Evolutionary conservation across 2,329 filamentous ascomycete genomes (phyloP), one percentile per base, ranked within the genome.

Genomic region (Myriosclerotinia scirpicola): DNA sequence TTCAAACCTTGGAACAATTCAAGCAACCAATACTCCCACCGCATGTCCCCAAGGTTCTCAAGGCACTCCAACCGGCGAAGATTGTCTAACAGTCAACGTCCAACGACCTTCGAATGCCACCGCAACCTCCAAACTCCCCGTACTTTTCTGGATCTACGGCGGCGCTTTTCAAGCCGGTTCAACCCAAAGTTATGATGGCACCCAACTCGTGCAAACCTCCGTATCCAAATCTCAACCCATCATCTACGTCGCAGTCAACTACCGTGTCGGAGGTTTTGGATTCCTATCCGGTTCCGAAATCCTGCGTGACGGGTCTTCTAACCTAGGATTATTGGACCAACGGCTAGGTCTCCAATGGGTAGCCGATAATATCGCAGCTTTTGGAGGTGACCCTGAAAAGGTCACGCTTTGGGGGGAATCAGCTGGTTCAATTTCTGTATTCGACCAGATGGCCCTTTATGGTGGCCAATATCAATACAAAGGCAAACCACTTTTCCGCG

Each of bases 401-500:
- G 81, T 88, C 0, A 85, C 83, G 0, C 80, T 87, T 20, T 81
- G 80, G 67, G 85, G 86, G 0, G 82, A 85, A 67, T 83, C 81
- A 15, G 84, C 85, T 0, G 85, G 85, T 0, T 79, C 86, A 12
- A 92, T 93, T 70, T 92, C 89, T 0, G 89, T 91, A 0, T 83
- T 90, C 59, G 85, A 92, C 73, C 91, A 94, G 72, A 92, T 92
- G 85, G 80, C 86, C 1, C 79, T 93, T 15, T 92, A 90, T 70
- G 84, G 87, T 34, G 91, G 91, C 14, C 81, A 93, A 76, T 85
- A 86, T 74, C 87, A 80, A 0, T 93, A 93, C 79, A 91, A 92
- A 3, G 89, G 87, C 67, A 87, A 89, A 72, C 81, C 87, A 0
- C 81, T 94, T 0, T 94, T 94, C 83, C 85, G 88, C 30, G 90